A percentile compares a stretch with the other conserved stretches of the same genome.
Conservation (phyloP, 1,284 basidiomycete genomes). For the Farysia itapuensis region DNA sequence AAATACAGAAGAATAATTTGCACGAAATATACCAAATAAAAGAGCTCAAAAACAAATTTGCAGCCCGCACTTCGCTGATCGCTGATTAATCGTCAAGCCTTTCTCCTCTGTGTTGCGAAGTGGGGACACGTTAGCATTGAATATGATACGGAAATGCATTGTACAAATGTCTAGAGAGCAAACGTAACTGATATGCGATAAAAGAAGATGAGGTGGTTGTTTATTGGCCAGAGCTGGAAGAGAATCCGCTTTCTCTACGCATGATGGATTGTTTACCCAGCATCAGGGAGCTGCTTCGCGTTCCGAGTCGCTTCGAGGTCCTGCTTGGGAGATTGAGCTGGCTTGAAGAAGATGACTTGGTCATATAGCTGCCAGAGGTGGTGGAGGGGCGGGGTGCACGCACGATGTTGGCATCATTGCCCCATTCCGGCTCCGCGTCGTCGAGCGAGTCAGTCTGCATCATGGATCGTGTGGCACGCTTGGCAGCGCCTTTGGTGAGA, state of each 20-base stretch:
- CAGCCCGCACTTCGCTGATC: no score
- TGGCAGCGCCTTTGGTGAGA: background rate
- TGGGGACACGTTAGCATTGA: no score
- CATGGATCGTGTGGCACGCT: background rate
- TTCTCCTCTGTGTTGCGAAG: no score
- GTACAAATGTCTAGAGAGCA: no score
- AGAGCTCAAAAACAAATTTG: no score
- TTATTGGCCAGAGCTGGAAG: background rate
- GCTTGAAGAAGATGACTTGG: background rate
- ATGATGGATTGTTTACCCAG: slow-evolving; percentile 13
- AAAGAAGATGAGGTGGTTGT: no score
- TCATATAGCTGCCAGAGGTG: slow-evolving; percentile 1
- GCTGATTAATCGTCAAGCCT: no score
- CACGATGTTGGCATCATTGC: slow-evolving; percentile 31
- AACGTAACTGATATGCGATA: no score
- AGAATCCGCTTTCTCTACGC: slow-evolving; percentile 24
- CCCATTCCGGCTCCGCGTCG: slow-evolving; percentile 36
- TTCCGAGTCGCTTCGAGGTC: no score
- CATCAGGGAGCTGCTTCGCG: slow-evolving; percentile 6
- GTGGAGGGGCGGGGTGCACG: slow-evolving; percentile 15
- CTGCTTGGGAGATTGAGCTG: background rate
- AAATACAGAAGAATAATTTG: no score
- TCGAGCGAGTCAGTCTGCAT: slow-evolving; percentile 11
- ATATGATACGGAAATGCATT: no score
- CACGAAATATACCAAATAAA: no score